Base-by-base conservation (phyloP, 345 rosid genomes). In the Eucalyptus curtisii region DNA sequence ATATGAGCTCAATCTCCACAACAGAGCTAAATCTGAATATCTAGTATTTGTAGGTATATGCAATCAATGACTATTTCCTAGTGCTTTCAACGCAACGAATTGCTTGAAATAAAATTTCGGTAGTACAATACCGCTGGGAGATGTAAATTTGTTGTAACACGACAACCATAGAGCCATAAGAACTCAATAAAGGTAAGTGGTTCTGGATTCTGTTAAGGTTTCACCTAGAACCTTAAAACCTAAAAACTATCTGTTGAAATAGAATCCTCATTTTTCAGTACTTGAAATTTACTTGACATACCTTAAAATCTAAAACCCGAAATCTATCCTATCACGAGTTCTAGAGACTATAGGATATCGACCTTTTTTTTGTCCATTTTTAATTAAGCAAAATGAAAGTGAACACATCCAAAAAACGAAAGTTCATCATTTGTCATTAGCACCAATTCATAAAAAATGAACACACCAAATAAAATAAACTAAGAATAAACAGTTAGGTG, bases 271-370 rank as follows among this genome's bases (percentile, higher is more conserved):
- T 9, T 55, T 55, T 55, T 55, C 0, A 13, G 30, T 22, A 55
- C 61, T 55, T 4, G 61, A 55, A 24, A 55, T 10, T 25, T 22
- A 55, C 6, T 55, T 10, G 9, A 12, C 61, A 24, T 55, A 55
- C 1, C 30, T 55, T 55, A 55, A 55, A 55, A 55, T 25, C 30
- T 55, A 22, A 25, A 55, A 55, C 1, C 6, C 13, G 4, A 55
- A 55, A 55, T 55, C 13, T 55, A 10, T 52, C 25, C 5, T 22
- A 22, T 55, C 61, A 55, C 0, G 4, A 1, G 27, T 55, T 9
- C 30, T 22, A 55, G 5, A 22, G 6, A 24, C 30, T 10, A 24
- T 0, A 2, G 12, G 3, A 22, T 9, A 55, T 10, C 6, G 3
- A 55, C 13, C 61, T 10, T 24, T 55, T 55, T 55, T 55, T 55